Conservation (phyloP, 2,329 filamentous ascomycete genomes). For the Ophiosphaerella herpotricha region DNA sequence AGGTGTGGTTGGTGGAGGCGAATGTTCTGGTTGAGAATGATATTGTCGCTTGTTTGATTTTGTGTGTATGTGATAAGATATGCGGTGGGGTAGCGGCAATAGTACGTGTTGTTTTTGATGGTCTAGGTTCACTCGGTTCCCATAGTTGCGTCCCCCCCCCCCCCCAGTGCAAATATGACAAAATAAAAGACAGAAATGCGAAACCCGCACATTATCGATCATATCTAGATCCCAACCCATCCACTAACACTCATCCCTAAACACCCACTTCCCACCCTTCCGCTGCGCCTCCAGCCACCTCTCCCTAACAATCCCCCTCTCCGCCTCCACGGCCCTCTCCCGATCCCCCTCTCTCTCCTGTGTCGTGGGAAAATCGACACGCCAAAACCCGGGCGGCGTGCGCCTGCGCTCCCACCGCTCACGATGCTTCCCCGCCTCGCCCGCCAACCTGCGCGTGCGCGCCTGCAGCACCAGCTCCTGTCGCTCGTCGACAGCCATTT, state of each 20-base stretch:
- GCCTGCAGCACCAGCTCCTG: constrained; percentile 74
- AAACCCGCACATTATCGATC: too few species aligned
- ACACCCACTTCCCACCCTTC: constrained; percentile 75
- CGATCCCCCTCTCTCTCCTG: constrained; percentile 75
- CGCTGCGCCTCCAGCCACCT: constrained; percentile 82
- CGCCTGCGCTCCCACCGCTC: constrained; percentile 71
- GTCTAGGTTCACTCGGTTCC: too few species aligned
- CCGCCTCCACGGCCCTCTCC: constrained; percentile 66
- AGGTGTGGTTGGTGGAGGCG: too few species aligned
- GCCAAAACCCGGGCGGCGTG: constrained; percentile 89
- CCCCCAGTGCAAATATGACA: too few species aligned
- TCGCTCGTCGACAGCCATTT: constrained; percentile 65
- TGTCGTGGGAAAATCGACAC: constrained; percentile 84
- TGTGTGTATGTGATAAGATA: too few species aligned
- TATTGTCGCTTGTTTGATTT: too few species aligned
- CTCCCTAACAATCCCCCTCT: constrained; percentile 69
- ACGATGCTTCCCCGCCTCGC: constrained; percentile 76
- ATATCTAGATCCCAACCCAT: neutral
- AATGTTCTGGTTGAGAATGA: too few species aligned
- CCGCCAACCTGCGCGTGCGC: constrained; percentile 72
- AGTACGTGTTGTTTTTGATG: too few species aligned
- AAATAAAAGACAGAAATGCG: too few species aligned
- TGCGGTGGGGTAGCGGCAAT: too few species aligned
- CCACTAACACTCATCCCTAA: constrained; percentile 70
- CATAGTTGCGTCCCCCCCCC: too few species aligned